phyloP scores from a whole-genome alignment of 805 yeast genomes.

The Tetrapisispora namnaoensis region DNA sequence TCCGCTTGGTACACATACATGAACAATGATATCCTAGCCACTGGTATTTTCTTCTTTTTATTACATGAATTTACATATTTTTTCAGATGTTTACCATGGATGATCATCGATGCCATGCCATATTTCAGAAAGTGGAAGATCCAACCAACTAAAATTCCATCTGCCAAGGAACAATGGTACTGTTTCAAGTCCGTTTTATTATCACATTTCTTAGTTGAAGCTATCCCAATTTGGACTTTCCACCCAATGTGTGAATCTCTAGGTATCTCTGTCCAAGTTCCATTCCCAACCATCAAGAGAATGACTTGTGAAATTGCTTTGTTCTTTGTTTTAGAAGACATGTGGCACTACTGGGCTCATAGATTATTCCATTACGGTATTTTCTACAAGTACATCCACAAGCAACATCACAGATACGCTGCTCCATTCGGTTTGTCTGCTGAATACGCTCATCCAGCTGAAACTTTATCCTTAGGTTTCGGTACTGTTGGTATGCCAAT shows the following conservation, averaged over 20 bases:
- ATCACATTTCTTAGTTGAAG: conserved; percentile 88
- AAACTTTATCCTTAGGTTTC: conserved; percentile 80
- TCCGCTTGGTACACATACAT: conserved; percentile 79
- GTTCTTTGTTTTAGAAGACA: conserved; percentile 81
- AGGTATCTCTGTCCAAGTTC: conserved; percentile 70
- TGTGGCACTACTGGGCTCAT: conserved; percentile 97
- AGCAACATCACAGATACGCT: conserved; percentile 95
- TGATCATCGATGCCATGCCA: conserved; percentile 74
- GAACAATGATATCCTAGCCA: conserved; percentile 82
- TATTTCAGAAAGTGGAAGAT: conserved; percentile 80
- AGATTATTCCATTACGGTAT: conserved; percentile 80
- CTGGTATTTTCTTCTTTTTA: conserved; percentile 74
- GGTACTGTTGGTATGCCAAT: conserved; percentile 97
- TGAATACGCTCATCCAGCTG: conserved; percentile 95
- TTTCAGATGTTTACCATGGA: conserved; percentile 90
- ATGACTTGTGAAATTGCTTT: conserved; percentile 58
- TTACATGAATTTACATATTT: conserved; percentile 86
- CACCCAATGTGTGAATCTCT: conserved; percentile 81
- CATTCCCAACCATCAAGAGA: conserved; percentile 63
- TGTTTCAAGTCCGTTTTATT: conserved; percentile 77
- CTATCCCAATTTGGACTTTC: conserved; percentile 93
- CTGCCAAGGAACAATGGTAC: conserved; percentile 81
- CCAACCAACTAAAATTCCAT: conserved; percentile 77
- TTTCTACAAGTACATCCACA: conserved; percentile 88
- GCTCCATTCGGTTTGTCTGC: conserved; percentile 97